Base-by-base conservation (phyloP, 2,329 filamentous ascomycete genomes). In the Curvularia lunata region DNA sequence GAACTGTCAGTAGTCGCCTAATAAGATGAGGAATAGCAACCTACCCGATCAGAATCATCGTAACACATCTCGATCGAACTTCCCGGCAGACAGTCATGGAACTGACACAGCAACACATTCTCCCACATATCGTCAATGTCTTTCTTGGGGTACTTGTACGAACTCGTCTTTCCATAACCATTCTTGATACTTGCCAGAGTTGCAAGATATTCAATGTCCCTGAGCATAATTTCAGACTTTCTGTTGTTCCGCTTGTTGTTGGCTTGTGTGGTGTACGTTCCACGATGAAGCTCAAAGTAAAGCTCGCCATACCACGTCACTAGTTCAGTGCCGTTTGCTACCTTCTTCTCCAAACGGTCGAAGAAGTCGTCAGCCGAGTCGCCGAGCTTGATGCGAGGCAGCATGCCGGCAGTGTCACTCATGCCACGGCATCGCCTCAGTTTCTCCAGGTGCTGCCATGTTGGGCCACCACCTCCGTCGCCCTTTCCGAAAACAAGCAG, bases 41-140 rank as follows among this genome's bases (percentile, higher is more conserved):
- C 48, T 66, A 81, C 80, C 84, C 92, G 85, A 73, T 97, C 90
- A 3, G 93, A 96, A 74, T 99, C 95, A 75, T 96, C 91, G 70
- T 98, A 98, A 77, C 92, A 97, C 92, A 98, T 97, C 76, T 96
- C 93, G 68, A 99, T 98, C 32, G 88, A 91, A 73, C 92, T 97
- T 54, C 95, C 95, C 0, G 95, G 95, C 50, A 99, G 83, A 74
- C 95, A 98, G 74, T 99, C 95, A 65, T 99, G 95, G 83, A 99
- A 99, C 71, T 99, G 95, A 66, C 94, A 98, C 25, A 98, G 85
- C 23, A 98, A 83, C 3, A 94, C 89, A 54, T 85, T 84, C 80
- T 98, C 94, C 95, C 95, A 99, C 88, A 99, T 96, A 56, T 89
- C 85, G 72, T 99, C 95, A 54, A 99, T 88, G n/a, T 95, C 87